These are phyloP conservation scores for Rhodocollybia butyracea DNA, from an alignment of 768 basidiomycete species.

Conservation along the genomic window DNA sequence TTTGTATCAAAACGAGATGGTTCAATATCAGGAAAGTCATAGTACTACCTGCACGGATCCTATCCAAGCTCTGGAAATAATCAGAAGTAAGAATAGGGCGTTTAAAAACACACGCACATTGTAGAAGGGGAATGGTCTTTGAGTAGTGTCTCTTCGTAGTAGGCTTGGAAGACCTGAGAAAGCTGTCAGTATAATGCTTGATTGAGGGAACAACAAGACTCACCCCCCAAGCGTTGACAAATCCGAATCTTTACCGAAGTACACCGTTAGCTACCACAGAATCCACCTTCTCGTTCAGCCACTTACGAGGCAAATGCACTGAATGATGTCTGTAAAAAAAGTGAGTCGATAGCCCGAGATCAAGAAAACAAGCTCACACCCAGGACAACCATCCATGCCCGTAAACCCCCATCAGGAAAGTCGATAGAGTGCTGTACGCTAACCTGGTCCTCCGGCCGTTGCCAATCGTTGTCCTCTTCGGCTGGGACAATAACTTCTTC, in stretches of 20 bases:
- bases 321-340: not conserved
- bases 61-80: constrained; percentile 48
- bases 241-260: constrained; percentile 32
- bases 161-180: constrained; percentile 24
- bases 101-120: not conserved
- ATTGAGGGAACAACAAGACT: not conserved
- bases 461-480: not conserved
- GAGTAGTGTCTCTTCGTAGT: constrained; percentile 1
- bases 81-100: not conserved
- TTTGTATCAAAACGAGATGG: not conserved
- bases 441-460: not conserved
- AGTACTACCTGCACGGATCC: constrained; percentile 45
- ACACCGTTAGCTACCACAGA: not conserved
- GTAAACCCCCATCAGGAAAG: constrained; percentile 37
- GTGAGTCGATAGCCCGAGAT: not conserved
- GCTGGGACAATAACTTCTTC: not conserved
- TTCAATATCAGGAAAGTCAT: too few relatives aligned
- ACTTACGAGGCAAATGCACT: constrained; percentile 5
- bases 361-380: constrained; percentile 24
- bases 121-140: constrained; percentile 1
- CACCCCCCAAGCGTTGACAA: constrained; percentile 47
- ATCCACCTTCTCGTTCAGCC: too few relatives aligned
- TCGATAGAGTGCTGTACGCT: not conserved
- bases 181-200: not conserved
- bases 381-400: constrained; percentile 35